Conservation (phyloP, 2,329 filamentous ascomycete genomes). For the Cladosporium oxysporum region DNA sequence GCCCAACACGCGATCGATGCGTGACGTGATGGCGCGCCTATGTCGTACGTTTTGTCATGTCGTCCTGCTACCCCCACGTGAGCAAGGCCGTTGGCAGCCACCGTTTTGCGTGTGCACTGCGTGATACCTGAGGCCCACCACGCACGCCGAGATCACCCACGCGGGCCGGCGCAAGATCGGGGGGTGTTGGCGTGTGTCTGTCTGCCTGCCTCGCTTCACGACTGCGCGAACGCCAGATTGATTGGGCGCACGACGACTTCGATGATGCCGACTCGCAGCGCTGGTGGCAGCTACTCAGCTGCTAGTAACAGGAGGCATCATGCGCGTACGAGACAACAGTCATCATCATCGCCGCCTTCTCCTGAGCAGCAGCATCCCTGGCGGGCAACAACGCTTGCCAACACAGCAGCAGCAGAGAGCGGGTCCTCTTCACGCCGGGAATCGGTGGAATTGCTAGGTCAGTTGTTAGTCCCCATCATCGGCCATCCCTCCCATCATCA, state of each 20-base stretch:
- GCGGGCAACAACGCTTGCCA: background rate
- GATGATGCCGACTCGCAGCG: constrained; percentile 11
- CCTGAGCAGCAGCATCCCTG: background rate
- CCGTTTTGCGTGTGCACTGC: background rate
- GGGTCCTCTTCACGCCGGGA: background rate
- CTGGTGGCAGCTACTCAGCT: background rate
- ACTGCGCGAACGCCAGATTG: background rate
- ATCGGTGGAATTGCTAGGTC: constrained; percentile 5
- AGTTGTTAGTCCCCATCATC: background rate
- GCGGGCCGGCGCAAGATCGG: background rate
- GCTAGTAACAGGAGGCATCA: background rate
- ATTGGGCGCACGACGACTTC: constrained; percentile 3
- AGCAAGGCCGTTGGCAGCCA: background rate
- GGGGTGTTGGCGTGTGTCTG: background rate
- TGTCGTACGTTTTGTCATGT: background rate
- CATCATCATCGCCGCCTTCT: background rate
- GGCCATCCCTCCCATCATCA: background rate
- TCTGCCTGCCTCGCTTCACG: background rate
- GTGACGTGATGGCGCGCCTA: background rate
- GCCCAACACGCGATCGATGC: constrained; percentile 3
- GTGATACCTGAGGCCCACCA: constrained; percentile 15
- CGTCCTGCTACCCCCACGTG: background rate
- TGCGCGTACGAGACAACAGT: background rate
- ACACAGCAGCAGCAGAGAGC: constrained; percentile 3
- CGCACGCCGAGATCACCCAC: background rate